phyloP scores from a whole-genome alignment of 192 early-diverging fungal species.

The Entomortierella chlamydospora region DNA sequence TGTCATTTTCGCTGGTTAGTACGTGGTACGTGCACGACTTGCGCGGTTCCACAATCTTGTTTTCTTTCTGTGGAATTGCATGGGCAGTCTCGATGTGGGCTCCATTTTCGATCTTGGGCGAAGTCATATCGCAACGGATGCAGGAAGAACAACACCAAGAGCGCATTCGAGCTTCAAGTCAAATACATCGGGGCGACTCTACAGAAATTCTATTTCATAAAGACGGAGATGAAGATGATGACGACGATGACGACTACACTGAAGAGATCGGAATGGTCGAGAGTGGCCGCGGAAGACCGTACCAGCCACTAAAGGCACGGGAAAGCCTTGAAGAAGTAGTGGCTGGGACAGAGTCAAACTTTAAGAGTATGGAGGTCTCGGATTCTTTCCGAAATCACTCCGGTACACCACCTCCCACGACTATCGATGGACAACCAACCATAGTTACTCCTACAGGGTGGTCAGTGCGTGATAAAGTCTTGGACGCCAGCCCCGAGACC shows the following conservation, averaged over 20 bases:
- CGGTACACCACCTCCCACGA: slow-evolving; percentile 14
- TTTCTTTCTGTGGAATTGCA: slow-evolving; percentile 80
- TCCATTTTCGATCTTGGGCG: slow-evolving; percentile 92
- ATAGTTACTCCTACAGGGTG: not conserved
- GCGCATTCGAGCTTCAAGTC: not conserved
- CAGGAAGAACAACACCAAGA: slow-evolving; percentile 34
- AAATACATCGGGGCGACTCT: not conserved
- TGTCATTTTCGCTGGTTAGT: slow-evolving; percentile 75
- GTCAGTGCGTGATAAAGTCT: not conserved
- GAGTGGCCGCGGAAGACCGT: slow-evolving; percentile 5
- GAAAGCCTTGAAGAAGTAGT: slow-evolving; percentile 32
- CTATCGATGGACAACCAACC: not conserved
- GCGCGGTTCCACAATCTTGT: slow-evolving; percentile 69
- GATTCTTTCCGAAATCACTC: slow-evolving; percentile 11
- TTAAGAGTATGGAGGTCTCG: not conserved
- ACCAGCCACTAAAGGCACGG: slow-evolving; percentile 21
- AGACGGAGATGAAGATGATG: slow-evolving; percentile 20
- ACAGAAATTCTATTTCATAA: slow-evolving; percentile 20
- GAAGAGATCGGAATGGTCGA: slow-evolving; percentile 37
- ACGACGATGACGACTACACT: slow-evolving; percentile 8
- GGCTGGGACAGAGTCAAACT: not conserved
- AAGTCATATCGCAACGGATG: slow-evolving; percentile 67
- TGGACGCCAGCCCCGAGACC: slow-evolving; percentile 4
- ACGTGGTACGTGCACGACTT: slow-evolving; percentile 70
- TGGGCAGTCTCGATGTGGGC: slow-evolving; percentile 95